Conservation (phyloP, 2,329 filamentous ascomycete genomes). For the Lomentospora prolificans region DNA sequence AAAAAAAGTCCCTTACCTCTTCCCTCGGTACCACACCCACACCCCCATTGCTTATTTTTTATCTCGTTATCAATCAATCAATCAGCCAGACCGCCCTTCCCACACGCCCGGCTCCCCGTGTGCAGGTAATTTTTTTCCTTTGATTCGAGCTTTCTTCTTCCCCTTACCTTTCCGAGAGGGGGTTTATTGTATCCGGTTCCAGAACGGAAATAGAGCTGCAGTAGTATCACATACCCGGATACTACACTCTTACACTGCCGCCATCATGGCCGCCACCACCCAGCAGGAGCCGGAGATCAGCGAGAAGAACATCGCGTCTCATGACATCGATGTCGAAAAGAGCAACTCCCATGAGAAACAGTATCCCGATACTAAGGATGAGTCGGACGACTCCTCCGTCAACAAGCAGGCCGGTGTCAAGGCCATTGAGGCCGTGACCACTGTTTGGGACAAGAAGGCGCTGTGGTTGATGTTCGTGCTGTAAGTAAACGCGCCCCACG, state of each 20-base stretch:
- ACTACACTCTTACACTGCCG: not conserved
- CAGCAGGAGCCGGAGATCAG: not conserved
- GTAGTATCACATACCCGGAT: not conserved
- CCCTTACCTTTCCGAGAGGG: not conserved
- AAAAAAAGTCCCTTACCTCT: not conserved
- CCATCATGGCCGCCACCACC: not conserved
- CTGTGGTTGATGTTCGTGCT: conserved; percentile 28
- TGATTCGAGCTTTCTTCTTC: no score
- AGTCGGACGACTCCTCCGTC: not conserved
- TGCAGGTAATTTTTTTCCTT: no score
- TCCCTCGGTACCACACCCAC: no score
- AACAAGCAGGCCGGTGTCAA: conserved; percentile 25
- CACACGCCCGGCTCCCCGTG: not conserved
- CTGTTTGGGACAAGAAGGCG: conserved; percentile 26
- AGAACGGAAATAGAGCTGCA: no score
- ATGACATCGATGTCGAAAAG: not conserved
- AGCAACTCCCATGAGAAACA: not conserved
- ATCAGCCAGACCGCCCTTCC: not conserved
- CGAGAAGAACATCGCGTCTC: not conserved
- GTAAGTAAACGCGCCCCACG: no score
- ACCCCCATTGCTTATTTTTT: not conserved
- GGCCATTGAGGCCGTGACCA: conserved; percentile 28
- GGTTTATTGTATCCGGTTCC: no score
- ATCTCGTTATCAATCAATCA: not conserved
- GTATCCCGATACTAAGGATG: not conserved